Evolutionary conservation across 1,139 yeast genomes (phyloP), one percentile per base, ranked within the genome.

Genomic region (Debaryomycetaceae sp.): DNA sequence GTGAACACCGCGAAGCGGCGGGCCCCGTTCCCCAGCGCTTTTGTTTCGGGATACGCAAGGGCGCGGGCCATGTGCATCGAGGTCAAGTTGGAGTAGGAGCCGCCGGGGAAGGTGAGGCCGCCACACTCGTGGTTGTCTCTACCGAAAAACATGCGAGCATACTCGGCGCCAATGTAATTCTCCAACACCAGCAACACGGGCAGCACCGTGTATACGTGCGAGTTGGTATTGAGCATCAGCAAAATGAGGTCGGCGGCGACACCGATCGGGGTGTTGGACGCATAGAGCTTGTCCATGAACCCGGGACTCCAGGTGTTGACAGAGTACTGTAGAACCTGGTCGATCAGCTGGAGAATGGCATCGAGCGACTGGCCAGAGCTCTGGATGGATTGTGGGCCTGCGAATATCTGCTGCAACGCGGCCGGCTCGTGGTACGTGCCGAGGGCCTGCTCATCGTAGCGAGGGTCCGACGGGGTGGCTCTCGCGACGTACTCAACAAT

Each of bases 241-340:
- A 83, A 58, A 5, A 83, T 52, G 30, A 83, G 40, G 48, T 83
- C 95, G 2, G 85, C 65, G 5, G 83, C 65, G 5, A 83, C 73
- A 3, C 95, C 95, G 28, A 81, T 77, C 2, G 94, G 90, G 48
- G 82, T 82, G 25, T 83, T 81, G 18, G 85, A 73, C 0, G 93
- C 94, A 44, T 82, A 83, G 34, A 83, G 58, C 51, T 83, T 83
- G 50, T 83, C 95, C 56, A 83, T 54, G 43, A 83, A 83, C 2
- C 93, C 93, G 0, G 82, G 79, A 44, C 78, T 80, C 94, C 94
- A 83, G 1, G 94, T 83, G 34, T 77, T 81, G 24, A 81, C 86
- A 0, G 92, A 78, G 44, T 77, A 70, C 28, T 69, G 54, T 36
- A 83, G 55, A 2, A 83, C 72, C 27, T 62, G 54, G 39, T 79